Evolutionary conservation across 305 asterid genomes (phyloP).

Genomic region (Fraxinus baroniana): DNA sequence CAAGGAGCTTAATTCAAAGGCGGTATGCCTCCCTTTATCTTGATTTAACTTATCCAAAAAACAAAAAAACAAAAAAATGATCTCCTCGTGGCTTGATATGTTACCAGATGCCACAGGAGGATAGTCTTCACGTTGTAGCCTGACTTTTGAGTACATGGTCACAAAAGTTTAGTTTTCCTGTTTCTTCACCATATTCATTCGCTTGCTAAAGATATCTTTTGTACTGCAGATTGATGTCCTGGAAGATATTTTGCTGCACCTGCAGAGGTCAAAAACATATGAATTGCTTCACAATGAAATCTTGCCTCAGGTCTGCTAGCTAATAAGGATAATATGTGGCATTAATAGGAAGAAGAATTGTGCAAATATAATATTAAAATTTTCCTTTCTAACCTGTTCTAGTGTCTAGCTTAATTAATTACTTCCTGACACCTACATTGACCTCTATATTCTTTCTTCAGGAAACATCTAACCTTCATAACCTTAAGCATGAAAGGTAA

Average conservation of each 20-base stretch:
- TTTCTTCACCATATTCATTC: conserved; percentile 21
- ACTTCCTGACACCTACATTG: conserved; percentile 22
- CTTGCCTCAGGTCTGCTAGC: conserved; percentile 58
- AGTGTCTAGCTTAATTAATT: conserved; percentile 19
- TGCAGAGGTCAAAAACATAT: conserved; percentile 62
- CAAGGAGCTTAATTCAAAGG: conserved; percentile 43
- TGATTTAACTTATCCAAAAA: neutral
- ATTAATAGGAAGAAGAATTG: conserved; percentile 16
- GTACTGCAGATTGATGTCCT: conserved; percentile 63
- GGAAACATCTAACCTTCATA: conserved; percentile 42
- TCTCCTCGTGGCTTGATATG: conserved; percentile 8
- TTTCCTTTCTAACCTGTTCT: conserved; percentile 20
- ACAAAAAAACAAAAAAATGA: neutral
- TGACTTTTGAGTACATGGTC: neutral
- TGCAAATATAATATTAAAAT: conserved; percentile 9
- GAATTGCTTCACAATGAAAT: conserved; percentile 52
- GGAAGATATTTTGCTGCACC: conserved; percentile 50
- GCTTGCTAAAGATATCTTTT: conserved; percentile 10
- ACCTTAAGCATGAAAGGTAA: conserved; percentile 61
- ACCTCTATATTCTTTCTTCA: conserved; percentile 40
- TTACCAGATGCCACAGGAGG: conserved; percentile 7
- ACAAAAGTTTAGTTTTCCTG: neutral
- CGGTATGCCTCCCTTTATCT: conserved; percentile 44
- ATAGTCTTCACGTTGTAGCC: neutral
- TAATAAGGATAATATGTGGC: conserved; percentile 19